Conservation (phyloP, 2,329 filamentous ascomycete genomes). For the Periconia sp. region DNA sequence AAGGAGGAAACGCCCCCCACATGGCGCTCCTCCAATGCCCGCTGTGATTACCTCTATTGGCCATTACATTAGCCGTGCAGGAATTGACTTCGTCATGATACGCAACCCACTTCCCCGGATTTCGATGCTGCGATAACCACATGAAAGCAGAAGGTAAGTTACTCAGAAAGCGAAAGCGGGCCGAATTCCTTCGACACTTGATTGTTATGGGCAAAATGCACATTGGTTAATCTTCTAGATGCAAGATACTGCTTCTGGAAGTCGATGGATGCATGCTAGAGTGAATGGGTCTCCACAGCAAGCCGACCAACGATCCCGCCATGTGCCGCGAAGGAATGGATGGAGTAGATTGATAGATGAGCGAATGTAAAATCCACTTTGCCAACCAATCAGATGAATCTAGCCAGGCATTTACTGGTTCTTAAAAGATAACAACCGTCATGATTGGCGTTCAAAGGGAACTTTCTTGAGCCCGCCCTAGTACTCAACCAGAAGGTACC, state of each 20-base stretch:
- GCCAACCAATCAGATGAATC: neutral
- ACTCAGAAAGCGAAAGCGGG: no score
- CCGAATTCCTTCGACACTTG: no score
- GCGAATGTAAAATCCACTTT: neutral
- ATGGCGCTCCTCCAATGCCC: neutral
- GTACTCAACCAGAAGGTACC: neutral
- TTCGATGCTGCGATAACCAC: neutral
- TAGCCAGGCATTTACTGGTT: neutral
- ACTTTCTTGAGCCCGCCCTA: neutral
- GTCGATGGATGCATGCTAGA: no score
- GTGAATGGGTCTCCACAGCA: no score
- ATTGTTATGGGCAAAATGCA: no score
- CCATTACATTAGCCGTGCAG: neutral
- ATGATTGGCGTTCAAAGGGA: neutral
- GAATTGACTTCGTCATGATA: neutral
- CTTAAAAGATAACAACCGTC: neutral
- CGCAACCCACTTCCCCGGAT: neutral
- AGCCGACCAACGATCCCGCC: no score
- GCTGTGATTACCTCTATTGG: neutral
- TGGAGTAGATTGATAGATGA: neutral
- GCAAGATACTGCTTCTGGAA: no score
- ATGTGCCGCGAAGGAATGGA: no score
- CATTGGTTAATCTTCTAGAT: no score
- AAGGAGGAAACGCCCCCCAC: no score
- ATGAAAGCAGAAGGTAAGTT: neutral